Conservation (phyloP, 2,329 filamentous ascomycete genomes). For the Xylaria hypoxylon region DNA sequence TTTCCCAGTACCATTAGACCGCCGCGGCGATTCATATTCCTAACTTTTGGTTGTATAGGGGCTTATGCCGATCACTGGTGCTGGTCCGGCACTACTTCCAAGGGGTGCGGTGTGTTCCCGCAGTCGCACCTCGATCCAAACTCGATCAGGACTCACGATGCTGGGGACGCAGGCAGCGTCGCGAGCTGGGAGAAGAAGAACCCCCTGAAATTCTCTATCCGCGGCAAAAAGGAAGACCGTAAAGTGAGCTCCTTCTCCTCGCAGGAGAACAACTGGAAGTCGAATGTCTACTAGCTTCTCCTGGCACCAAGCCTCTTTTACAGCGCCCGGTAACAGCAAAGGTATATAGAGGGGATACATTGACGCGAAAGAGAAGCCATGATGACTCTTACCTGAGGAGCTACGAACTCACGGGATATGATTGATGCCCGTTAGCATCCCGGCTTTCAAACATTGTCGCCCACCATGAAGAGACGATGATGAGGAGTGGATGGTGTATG, state of each 20-base stretch:
- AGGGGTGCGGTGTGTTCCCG: constrained; percentile 51
- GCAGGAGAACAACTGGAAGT: constrained; percentile 33
- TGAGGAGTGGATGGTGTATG: constrained; percentile 5
- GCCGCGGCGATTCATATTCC: neutral
- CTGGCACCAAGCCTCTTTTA: neutral
- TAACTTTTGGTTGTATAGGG: constrained; percentile 43
- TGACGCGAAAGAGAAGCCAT: neutral
- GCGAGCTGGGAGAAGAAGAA: constrained; percentile 50
- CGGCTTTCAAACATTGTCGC: neutral
- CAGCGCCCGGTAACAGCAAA: neutral
- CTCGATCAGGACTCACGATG: constrained; percentile 45
- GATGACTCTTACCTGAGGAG: neutral
- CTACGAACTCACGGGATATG: neutral
- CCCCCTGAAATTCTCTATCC: constrained; percentile 46
- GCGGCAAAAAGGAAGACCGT: constrained; percentile 43
- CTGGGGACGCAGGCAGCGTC: constrained; percentile 46
- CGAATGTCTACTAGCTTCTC: constrained; percentile 40
- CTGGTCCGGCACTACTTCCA: constrained; percentile 51
- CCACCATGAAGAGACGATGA: constrained; percentile 15
- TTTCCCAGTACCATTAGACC: neutral
- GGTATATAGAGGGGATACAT: neutral
- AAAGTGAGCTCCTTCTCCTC: constrained; percentile 41
- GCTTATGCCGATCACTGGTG: constrained; percentile 51
- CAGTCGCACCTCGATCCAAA: constrained; percentile 50
- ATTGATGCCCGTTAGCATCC: neutral